Evolutionary conservation across 305 asterid genomes (phyloP), one percentile per base, ranked within the genome.

Genomic region (Ilex paraguariensis): DNA sequence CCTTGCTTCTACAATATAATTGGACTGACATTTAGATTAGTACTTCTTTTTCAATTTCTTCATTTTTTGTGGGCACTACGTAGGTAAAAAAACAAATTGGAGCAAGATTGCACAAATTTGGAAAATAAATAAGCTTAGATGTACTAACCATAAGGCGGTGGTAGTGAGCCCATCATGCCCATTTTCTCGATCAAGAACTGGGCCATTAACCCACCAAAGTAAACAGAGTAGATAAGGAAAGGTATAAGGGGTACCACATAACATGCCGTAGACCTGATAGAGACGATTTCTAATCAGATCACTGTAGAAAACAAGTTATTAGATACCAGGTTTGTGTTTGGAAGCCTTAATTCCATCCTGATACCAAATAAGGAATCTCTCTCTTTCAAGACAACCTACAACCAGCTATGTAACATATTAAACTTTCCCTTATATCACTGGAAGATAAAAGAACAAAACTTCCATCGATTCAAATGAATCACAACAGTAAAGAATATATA

Each of bases 91-190:
- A 2, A 3, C 2, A 8, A 3, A 36, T 36, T 36, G 6, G 42
- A 5, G 42, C 7, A 36, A 8, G 42, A 36, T 3, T 36, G 9
- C 42, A 4, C 42, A 1, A 8, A 36, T 54, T 54, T 16, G 58
- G 33, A 0, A 49, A 11, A 63, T 52, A 70, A 56, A 59, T 60
- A 36, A 36, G 42, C 42, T n/a, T 60, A 56, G 80, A 67, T 33
- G 66, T 32, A 79, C 97, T 74, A 64, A 94, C 99, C 99, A 71
- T 83, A 85, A 33, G 97, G 99, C 67, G 93, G 95, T 64, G 99
- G 95, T 74, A 61, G 82, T 45, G 99, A 83, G 80, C 97, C 99
- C 51, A 79, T 62, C 97, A 88, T 88, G 80, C 99, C 96, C 95
- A 88, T 81, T 86, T 94, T 94, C 86, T 94, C 97, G 17, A 88